Base-by-base conservation (phyloP, 495 filamentous ascomycete species). In the Letharia lupina region DNA sequence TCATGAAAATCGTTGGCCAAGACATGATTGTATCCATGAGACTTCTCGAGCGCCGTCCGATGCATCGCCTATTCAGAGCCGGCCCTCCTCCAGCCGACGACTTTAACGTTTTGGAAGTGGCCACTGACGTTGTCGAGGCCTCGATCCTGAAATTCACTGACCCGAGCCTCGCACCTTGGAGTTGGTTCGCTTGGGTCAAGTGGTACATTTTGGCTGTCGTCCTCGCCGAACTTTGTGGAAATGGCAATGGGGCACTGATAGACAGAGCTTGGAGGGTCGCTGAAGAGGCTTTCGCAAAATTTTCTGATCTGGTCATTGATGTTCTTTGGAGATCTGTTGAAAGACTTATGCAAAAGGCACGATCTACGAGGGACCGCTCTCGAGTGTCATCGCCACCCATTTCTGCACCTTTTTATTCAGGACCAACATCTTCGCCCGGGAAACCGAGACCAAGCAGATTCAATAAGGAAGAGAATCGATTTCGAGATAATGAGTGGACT, bases 171-270 rank as follows among this genome's bases (percentile, higher is more conserved):
- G 33, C 40, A 28, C 42, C 56, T 42, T 66, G 56, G 56, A 61
- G 42, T n/a, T 66, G 64, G 64, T 60, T 45, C 33, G 31, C n/a
- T 31, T 66, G 64, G 64, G 31, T 40, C 40, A 66, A 66, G 16
- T 66, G 64, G 64, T 62, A 66, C 31, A 58, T 45, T 61, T 52
- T 66, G 33, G 64, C 64, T 6, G 31, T 66, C 11, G 6, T 66
- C 15, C 64, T 66, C 18, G 64, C 58, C 37, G 64, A 66, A 40
- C 35, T 61, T 33, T 66, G 64, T 41, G 54, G 60, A 23, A 28
- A 61, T 13, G 41, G 42, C 4, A 47, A 37, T 37, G 58, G 64
- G 18, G n/a, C 16, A 28, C 23, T 39, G 57, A 45, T 31, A 9
- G 42, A 66, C 42, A 59, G 64, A 60, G 64, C 64, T 13, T 66